Evolutionary conservation across 345 rosid genomes (phyloP), one percentile per base, ranked within the genome.

Genomic region (Gossypium longicalyx): DNA sequence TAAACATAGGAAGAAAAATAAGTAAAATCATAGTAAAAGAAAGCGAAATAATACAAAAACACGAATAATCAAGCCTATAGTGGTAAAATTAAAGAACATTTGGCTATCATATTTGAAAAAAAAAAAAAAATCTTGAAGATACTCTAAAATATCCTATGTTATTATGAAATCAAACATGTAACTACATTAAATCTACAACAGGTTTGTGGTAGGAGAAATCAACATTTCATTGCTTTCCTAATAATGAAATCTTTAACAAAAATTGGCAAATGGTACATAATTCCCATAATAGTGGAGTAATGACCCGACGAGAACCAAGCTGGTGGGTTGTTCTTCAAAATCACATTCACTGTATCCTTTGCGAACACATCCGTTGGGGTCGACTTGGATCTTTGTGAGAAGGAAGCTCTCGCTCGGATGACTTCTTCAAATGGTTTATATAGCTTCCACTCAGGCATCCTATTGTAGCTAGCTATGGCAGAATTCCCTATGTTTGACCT

Each of bases 301-400:
- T 72, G 82, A 43, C 97, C 98, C 2, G 82, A 72, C 22, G 92
- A 79, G 82, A 89, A 92, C 97, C 98, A 94, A 64, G 93, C 82
- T 0, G 95, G 93, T 0, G 97, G 97, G 27, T 86, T 85, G 77
- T 82, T 81, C 82, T 83, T 88, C 6, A 89, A 82, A 72, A 92
- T 82, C 0, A 66, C 77, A 0, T 89, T 88, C 12, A 87, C 97
- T 0, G 93, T 90, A 63, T 83, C 80, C 76, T 64, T 85, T 5
- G 98, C 95, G 66, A 94, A 94, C 77, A 84, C 87, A 45, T 92
- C 93, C 0, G 92, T 67, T 16, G 98, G 90, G 64, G 95, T 89
- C 19, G 90, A 80, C 75, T 73, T 86, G 60, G 29, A 34, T 80
- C 75, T 79, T 77, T 91, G 97, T 9, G 92, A 89, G 48, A 88